Evolutionary conservation across 805 yeast species (phyloP), one percentile per base, ranked within the genome.

Genomic region (Brettanomyces naardenensis): DNA sequence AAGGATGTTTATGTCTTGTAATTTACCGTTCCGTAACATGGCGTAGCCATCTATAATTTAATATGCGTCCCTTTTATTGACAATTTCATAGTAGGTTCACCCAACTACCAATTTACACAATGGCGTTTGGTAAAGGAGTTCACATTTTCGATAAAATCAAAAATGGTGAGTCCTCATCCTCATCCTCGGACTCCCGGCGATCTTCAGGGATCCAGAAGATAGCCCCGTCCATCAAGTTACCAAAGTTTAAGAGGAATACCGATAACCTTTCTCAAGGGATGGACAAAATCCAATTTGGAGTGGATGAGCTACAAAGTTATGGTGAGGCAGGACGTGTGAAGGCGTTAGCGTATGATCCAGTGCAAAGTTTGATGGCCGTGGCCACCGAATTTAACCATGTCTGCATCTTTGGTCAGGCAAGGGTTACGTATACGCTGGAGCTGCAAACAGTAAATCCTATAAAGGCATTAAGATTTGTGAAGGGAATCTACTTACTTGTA

Each of bases 341-440:
- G 26, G 76, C 85, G 0, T 54, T 78, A 28, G 94, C 92, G 0
- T 84, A 70, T 59, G 97, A 92, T 55, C 95, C 95, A 3, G 78
- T 85, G 1, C 98, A 92, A 58, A 76, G 92, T 38, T 66, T 92
- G 20, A 59, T 88, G 49, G 97, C 96, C 0, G 64, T 87, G 0
- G 80, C 88, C 3, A 87, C 95, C 0, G 77, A 70, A 27, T 53
- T 62, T 6, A 85, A 88, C 29, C 75, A 75, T 32, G 67, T 92
- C 13, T 79, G 84, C 45, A 80, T 92, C 4, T 80, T 78, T 53
- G 98, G 97, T 2, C 90, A 83, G 51, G 77, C 80, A 30, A 77
- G 81, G 38, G 95, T 88, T 7, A 81, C 81, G 44, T 82, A 75
- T 11, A 73, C 73, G 7, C 68, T 88, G 46, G 71, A 71, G 32